Evolutionary conservation across 768 basidiomycete genomes (phyloP).

Genomic region (Boletus rufocinnamomeus): DNA sequence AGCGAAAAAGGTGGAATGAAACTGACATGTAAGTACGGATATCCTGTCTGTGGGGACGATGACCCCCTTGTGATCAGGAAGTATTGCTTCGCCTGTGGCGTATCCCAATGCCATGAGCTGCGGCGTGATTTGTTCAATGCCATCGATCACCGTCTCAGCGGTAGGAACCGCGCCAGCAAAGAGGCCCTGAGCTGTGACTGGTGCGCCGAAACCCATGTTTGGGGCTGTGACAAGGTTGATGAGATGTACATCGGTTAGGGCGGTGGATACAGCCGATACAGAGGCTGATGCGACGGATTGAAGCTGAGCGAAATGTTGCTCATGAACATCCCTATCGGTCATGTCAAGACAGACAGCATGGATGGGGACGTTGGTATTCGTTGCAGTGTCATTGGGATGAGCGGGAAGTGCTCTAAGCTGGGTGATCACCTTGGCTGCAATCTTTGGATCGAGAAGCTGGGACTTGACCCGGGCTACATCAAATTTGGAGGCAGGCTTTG

Average conservation of each 20-base stretch:
- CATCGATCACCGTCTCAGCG: conserved; percentile 67
- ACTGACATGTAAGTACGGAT: conserved; percentile 77
- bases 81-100: conserved; percentile 64
- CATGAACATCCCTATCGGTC: conserved; percentile 62
- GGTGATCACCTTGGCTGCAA: conserved; percentile 70
- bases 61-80: conserved; percentile 68
- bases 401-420: conserved; percentile 64
- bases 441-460: conserved; percentile 63
- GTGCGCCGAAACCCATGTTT: conserved; percentile 71
- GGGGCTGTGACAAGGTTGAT: conserved; percentile 61
- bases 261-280: conserved; percentile 47
- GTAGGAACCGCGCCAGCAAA: conserved; percentile 78
- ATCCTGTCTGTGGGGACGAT: conserved; percentile 77
- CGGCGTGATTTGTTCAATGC: conserved; percentile 70
- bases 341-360: conserved; percentile 75
- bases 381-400: conserved; percentile 12
- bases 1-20: neutral
- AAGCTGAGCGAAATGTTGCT: conserved; percentile 58
- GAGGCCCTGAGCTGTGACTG: conserved; percentile 66
- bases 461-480: conserved; percentile 67
- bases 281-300: conserved; percentile 50
- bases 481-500: conserved; percentile 45
- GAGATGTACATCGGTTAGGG: conserved; percentile 62
- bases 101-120: conserved; percentile 78
- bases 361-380: conserved; percentile 49